Conservation (phyloP, 75 land plant genomes). For the Isoetes taiwanensis region DNA sequence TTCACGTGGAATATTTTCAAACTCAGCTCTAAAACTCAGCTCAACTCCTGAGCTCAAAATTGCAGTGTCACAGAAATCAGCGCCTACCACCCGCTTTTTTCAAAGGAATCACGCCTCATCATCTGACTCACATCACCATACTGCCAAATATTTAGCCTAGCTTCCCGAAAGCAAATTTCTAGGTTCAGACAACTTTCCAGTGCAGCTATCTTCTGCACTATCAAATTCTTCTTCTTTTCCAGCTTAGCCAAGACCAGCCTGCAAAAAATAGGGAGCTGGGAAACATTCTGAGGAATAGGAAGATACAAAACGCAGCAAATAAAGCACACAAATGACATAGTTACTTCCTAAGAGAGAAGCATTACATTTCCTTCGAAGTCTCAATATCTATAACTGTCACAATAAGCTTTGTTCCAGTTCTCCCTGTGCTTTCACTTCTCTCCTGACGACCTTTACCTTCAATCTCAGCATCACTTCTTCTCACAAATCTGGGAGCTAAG, state of each 20-base stretch:
- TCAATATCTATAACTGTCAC: slow-evolving; percentile 65
- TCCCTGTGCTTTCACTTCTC: slow-evolving; percentile 84
- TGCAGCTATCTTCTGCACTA: slow-evolving; percentile 42
- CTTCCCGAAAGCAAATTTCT: slow-evolving; percentile 34
- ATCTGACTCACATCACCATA: slow-evolving; percentile 86
- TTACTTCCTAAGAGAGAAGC: slow-evolving; percentile 68
- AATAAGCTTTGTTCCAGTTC: slow-evolving; percentile 58
- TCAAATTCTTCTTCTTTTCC: slow-evolving; percentile 66
- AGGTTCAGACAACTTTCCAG: slow-evolving; percentile 54
- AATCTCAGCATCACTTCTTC: slow-evolving; percentile 50
- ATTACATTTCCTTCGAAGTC: slow-evolving; percentile 45
- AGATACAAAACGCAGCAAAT: too few relatives aligned
- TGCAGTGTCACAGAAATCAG: too few relatives aligned
- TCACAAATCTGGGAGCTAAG: slow-evolving; percentile 34
- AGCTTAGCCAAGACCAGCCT: slow-evolving; percentile 68
- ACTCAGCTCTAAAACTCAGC: too few relatives aligned
- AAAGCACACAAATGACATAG: too few relatives aligned
- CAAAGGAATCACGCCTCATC: slow-evolving; percentile 55
- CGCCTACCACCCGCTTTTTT: slow-evolving; percentile 34
- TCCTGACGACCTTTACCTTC: slow-evolving; percentile 70
- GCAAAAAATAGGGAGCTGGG: not conserved
- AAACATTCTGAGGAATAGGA: not conserved
- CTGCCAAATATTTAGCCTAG: slow-evolving; percentile 66
- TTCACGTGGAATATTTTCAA: too few relatives aligned
- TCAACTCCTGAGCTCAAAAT: too few relatives aligned